A percentile compares a stretch with the other conserved stretches of the same genome.
Evolutionary conservation across 2,329 filamentous ascomycete genomes (phyloP).

Genomic region (Aspergillus sergii): DNA sequence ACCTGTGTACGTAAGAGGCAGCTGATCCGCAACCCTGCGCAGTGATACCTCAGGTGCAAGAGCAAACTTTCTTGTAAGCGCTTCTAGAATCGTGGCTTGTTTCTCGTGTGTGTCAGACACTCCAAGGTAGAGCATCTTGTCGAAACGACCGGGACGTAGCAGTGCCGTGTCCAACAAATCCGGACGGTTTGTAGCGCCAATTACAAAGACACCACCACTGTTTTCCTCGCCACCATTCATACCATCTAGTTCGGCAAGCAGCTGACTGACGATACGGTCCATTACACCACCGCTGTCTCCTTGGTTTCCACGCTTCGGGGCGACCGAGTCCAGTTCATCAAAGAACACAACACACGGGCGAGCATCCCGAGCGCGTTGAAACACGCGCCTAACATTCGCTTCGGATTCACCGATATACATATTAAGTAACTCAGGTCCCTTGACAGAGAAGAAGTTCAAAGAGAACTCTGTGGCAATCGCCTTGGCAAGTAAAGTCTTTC

Average conservation of each 20-base stretch:
- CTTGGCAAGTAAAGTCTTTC: constrained; percentile 99
- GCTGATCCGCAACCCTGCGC: constrained; percentile 67
- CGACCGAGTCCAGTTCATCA: constrained; percentile 95
- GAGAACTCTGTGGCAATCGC: constrained; percentile 98
- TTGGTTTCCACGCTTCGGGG: constrained; percentile 94
- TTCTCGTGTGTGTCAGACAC: constrained; percentile 97
- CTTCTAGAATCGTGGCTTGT: constrained; percentile 91
- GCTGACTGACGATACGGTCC: constrained; percentile 94
- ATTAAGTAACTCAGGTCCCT: constrained; percentile 94
- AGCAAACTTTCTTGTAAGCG: constrained; percentile 91
- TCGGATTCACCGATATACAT: constrained; percentile 99
- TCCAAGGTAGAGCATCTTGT: constrained; percentile 97
- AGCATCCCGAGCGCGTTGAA: constrained; percentile 96
- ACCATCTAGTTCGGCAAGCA: constrained; percentile 92
- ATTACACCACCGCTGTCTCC: constrained; percentile 97
- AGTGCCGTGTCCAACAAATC: constrained; percentile 90
- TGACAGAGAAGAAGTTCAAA: constrained; percentile 99
- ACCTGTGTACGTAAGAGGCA: constrained; percentile 96
- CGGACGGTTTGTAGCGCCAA: constrained; percentile 92
- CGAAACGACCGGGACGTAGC: constrained; percentile 86
- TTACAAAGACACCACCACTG: constrained; percentile 85
- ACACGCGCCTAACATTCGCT: constrained; percentile 98
- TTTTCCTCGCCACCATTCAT: constrained; percentile 92
- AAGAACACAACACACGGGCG: constrained; percentile 98
- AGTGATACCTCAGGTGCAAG: constrained; percentile 80